A percentile compares a stretch with the other conserved stretches of the same genome.
Evolutionary conservation across 2,329 filamentous ascomycete genomes (phyloP).

Genomic region (Beauveria sp.): DNA sequence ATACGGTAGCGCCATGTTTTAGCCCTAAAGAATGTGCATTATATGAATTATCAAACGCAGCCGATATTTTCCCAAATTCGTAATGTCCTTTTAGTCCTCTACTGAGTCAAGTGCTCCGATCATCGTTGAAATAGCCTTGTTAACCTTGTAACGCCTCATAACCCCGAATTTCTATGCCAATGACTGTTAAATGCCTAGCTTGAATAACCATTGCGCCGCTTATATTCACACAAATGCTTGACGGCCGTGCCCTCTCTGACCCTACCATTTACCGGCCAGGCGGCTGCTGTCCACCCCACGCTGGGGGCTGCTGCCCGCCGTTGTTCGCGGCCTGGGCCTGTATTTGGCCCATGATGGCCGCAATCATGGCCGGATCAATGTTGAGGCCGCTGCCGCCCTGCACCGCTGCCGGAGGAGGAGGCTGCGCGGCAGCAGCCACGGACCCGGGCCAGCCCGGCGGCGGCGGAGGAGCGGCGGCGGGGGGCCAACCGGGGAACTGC

Average conservation of each 20-base stretch:
- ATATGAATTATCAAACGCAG: neutral
- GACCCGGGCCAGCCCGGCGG: slow-evolving; percentile 23
- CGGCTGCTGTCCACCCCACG: slow-evolving; percentile 23
- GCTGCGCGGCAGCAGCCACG: slow-evolving; percentile 31
- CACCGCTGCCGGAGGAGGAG: slow-evolving; percentile 18
- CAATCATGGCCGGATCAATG: slow-evolving; percentile 52
- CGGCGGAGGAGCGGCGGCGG: slow-evolving; percentile 25
- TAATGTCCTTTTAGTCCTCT: neutral
- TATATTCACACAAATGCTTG: neutral
- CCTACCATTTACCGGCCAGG: slow-evolving; percentile 19
- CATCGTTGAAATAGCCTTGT: neutral
- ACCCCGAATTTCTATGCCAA: neutral
- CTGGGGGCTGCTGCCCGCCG: slow-evolving; percentile 19
- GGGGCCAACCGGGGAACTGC: slow-evolving; percentile 37
- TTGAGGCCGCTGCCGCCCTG: slow-evolving; percentile 36
- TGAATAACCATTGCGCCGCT: neutral
- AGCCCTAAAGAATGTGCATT: neutral
- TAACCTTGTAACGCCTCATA: neutral
- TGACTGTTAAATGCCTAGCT: neutral
- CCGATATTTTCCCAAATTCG: neutral
- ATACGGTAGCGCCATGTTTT: neutral
- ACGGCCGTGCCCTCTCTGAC: neutral
- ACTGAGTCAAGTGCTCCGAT: neutral
- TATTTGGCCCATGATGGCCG: slow-evolving; percentile 39
- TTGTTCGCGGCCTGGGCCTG: slow-evolving; percentile 23